Evolutionary conservation across 2,329 filamentous ascomycete genomes (phyloP), one percentile per base, ranked within the genome.

Genomic region (Claviceps sp.): DNA sequence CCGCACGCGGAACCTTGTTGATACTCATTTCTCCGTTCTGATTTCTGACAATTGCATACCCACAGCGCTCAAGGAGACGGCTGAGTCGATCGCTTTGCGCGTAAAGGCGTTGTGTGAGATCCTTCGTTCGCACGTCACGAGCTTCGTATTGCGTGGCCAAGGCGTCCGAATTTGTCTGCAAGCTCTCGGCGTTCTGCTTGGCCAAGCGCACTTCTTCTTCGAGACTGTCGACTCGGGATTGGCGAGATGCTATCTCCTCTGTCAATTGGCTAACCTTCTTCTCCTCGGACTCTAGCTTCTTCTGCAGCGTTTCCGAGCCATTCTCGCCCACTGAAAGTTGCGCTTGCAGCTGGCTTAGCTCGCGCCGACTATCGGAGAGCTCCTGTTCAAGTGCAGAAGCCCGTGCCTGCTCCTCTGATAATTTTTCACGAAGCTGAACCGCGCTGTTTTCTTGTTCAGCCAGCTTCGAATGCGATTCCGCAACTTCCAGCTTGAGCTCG

Each of bases 311-410:
- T 65, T 90, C 87, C 0, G 88, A 89, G 5, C 88, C 88, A 3
- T 83, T 89, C 65, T 93, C 88, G 16, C 88, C 89, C 57, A 90
- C 85, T 1, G 85, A 81, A 62, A 95, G 83, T 64, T 85, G 85
- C 16, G 73, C 72, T 52, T 86, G 80, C 22, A 95, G 70, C 30
- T 77, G 72, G 53, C 76, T 78, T 22, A 95, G 74, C 59, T 93
- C 84, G 14, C 76, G 71, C 41, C 86, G 81, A 54, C 85, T 81
- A 52, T 86, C 81, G 2, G 76, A 72, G 3, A 82, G 65, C 59
- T 84, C 78, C 30, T 61, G 64, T 59, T 83, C 78, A 0, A 84
- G 66, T 2, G 76, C 73, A n/a, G 62, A 54, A 2, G 73, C 72
- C 59, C 73, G 77, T 16, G 78, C 77, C 60, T 74, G 73, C 57